Evolutionary conservation across 2,329 filamentous ascomycete species (phyloP), one percentile per base, ranked within the genome.

Genomic region (Pseudogymnoascus sp.): DNA sequence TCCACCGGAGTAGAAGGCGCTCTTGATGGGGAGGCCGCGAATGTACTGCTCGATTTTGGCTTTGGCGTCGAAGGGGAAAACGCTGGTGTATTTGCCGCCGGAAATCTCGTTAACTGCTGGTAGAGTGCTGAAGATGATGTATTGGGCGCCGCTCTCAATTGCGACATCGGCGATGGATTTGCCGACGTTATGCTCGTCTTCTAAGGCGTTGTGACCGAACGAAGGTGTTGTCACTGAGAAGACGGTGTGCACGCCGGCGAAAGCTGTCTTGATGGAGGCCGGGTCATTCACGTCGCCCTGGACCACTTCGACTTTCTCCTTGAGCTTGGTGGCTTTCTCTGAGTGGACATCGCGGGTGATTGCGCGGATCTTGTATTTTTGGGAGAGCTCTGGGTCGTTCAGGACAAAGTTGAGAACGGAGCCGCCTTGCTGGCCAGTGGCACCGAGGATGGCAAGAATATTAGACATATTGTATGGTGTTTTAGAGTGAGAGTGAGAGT

Each of bases 371-470:
- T 73, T 77, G 73, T 77, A 84, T 62, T 77, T 68, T 45, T 75
- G 68, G 1, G 78, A 79, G 16, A 83, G 75, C 2, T 70, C 68
- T 1, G 77, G 68, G 66, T 82, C 76, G 37, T 74, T 73, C 8
- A 82, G 74, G 10, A 84, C 73, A 26, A 74, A 70, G 59, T 77
- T 70, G 63, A 83, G 73, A 7, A 83, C 74, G 7, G 79, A 79
- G 10, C 78, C 73, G 16, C 81, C 81, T 69, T 83, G 81, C 37
- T 79, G 75, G 64, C 81, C 80, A 0, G 81, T 83, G 21, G 80
- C 80, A 7, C 81, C 81, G 61, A 83, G 81, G 23, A 83, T 74
- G 26, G 74, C 51, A 21, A 57, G 51, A 57, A 34, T 57, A 11
- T 57, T 18, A 34, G 51, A 34, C 51, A 57, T 57, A 4, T 31